These are phyloP conservation scores for Rhynchospora breviuscula DNA, from an alignment of 176 grass and related monocot species.

Conservation along the genomic window DNA sequence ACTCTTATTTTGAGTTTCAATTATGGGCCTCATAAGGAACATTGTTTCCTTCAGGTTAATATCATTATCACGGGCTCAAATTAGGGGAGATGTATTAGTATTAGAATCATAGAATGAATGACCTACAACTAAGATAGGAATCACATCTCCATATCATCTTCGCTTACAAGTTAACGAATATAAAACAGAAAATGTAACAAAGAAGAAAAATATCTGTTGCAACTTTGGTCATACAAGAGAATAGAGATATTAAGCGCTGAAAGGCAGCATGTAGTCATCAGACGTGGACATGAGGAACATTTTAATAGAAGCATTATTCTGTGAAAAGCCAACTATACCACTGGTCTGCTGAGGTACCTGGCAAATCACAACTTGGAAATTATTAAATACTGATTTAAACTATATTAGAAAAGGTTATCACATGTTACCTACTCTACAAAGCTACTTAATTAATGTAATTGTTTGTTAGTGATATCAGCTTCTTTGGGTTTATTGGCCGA, in stretches of 20 bases:
- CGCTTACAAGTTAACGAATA: no score
- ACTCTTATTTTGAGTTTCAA: neutral
- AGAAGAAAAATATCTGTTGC: neutral
- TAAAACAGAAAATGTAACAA: neutral
- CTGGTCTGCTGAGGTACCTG: neutral
- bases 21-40: neutral
- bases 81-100: no score
- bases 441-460: neutral
- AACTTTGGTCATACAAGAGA: neutral
- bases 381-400: neutral
- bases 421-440: constrained; percentile 5
- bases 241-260: neutral
- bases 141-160: no score
- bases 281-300: neutral
- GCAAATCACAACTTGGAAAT: neutral
- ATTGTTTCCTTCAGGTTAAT: neutral
- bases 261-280: neutral
- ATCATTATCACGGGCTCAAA: no score
- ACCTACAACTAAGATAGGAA: no score
- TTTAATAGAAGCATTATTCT: neutral
- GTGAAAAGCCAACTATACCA: neutral
- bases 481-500: neutral
- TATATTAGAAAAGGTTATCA: neutral
- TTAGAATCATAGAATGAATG: no score
- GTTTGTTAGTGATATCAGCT: constrained; percentile 1